Evolutionary conservation across 179 eudicot genomes (phyloP).

Genomic region (Silene noctiflora): DNA sequence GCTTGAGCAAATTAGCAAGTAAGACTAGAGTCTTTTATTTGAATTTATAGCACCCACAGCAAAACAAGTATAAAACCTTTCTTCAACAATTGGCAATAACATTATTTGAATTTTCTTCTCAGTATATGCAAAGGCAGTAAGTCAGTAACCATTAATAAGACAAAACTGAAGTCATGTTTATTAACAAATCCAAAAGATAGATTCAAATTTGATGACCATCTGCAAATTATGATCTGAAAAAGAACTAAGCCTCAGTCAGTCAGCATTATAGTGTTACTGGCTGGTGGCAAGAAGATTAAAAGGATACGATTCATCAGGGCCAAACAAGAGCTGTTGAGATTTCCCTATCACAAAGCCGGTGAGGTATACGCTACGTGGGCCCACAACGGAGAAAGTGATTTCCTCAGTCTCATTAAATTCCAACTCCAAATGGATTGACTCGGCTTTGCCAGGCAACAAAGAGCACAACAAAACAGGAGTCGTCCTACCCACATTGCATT

Average conservation of each 20-base stretch:
- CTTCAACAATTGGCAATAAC: no score
- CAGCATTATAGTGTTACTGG: not conserved
- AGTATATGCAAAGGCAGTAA: no score
- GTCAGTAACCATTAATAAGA: not conserved
- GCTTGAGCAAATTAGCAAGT: no score
- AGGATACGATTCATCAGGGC: constrained; percentile 76
- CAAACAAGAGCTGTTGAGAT: constrained; percentile 19
- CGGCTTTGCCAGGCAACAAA: constrained; percentile 64
- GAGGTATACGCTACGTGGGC: constrained; percentile 74
- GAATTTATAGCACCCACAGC: no score
- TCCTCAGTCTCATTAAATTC: constrained; percentile 77
- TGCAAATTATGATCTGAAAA: no score
- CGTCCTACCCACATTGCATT: constrained; percentile 73
- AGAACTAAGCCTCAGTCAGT: no score
- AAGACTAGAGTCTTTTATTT: no score
- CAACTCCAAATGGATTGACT: constrained; percentile 75
- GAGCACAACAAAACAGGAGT: constrained; percentile 75
- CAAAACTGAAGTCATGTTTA: not conserved
- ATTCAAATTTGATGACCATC: no score
- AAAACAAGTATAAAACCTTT: no score
- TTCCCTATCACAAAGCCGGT: constrained; percentile 56
- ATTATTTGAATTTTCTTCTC: not conserved
- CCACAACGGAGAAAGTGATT: constrained; percentile 73
- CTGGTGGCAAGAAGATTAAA: not conserved
- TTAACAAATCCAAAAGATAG: no score